phyloP scores from a whole-genome alignment of 495 filamentous ascomycete species.

The Aspergillus taichungensis region DNA sequence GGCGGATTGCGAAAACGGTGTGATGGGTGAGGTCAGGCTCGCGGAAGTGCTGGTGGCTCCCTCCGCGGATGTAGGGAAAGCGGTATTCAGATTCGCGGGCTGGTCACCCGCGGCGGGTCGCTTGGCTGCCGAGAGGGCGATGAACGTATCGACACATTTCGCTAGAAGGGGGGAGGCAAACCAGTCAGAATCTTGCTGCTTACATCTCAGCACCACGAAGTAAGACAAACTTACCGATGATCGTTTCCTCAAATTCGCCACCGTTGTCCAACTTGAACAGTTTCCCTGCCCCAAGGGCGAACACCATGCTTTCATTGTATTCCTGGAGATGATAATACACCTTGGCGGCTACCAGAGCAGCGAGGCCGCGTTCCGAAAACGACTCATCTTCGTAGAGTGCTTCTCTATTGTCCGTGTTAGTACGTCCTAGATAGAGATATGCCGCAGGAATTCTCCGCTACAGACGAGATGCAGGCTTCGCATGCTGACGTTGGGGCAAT shows the following conservation, averaged over 20 bases:
- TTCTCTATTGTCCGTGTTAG: constrained; percentile 54
- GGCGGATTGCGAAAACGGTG: constrained; percentile 85
- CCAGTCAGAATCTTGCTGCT: no score
- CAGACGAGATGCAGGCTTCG: no score
- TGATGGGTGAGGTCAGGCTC: constrained; percentile 74
- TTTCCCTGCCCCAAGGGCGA: constrained; percentile 91
- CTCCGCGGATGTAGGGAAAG: constrained; percentile 54
- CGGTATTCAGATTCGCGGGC: constrained; percentile 61
- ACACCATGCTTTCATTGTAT: constrained; percentile 98
- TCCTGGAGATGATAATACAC: constrained; percentile 98
- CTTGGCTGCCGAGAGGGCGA: constrained; percentile 68
- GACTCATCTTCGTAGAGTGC: constrained; percentile 92
- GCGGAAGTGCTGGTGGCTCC: constrained; percentile 58
- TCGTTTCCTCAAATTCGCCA: constrained; percentile 97
- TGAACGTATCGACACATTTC: constrained; percentile 97
- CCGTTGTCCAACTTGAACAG: constrained; percentile 86
- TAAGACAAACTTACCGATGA: constrained; percentile 51
- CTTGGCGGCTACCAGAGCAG: constrained; percentile 90
- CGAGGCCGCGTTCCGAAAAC: constrained; percentile 89
- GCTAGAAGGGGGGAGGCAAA: constrained; percentile 32
- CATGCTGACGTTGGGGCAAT: no score
- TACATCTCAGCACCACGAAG: background rate
- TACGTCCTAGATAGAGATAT: background rate
- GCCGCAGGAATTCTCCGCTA: no score
- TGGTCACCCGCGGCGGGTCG: constrained; percentile 49